These are phyloP conservation scores for Metarhizium album DNA, from an alignment of 2,329 filamentous ascomycete genomes.

Conservation along the genomic window DNA sequence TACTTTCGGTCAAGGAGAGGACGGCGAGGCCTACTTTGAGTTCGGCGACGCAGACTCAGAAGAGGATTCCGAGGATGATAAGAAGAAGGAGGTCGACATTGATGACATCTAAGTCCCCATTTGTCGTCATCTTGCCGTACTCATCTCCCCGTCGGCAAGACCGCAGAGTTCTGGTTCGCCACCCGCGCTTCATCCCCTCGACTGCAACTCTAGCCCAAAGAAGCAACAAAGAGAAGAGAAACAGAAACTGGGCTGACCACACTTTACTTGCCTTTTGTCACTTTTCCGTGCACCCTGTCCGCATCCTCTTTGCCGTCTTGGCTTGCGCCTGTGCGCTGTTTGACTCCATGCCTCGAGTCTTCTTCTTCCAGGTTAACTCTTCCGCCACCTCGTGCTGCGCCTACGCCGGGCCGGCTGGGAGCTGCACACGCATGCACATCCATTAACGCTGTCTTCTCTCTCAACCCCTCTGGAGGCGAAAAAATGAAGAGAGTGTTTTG, in stretches of 20 bases:
- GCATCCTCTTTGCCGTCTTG: background rate
- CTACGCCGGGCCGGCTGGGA: constrained; percentile 8
- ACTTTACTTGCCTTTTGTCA: constrained; percentile 1
- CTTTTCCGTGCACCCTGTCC: background rate
- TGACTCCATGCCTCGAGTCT: background rate
- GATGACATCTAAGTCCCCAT: constrained; percentile 69
- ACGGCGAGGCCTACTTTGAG: constrained; percentile 95
- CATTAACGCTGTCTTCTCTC: constrained; percentile 56
- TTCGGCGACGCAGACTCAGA: constrained; percentile 84
- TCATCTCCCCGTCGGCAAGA: background rate
- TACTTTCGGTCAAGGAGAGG: constrained; percentile 81
- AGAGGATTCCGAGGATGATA: constrained; percentile 41
- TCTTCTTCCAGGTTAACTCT: background rate
- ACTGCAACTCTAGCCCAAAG: background rate
- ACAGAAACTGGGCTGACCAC: constrained; percentile 5
- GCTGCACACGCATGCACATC: constrained; percentile 11
- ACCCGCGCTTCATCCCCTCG: background rate
- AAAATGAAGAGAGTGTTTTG: background rate
- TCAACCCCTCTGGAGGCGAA: constrained; percentile 29
- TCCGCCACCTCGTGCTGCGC: background rate
- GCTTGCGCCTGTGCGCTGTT: background rate
- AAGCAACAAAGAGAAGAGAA: constrained; percentile 2
- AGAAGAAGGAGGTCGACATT: constrained; percentile 75
- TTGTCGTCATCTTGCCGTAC: background rate
- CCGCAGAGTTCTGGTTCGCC: background rate